A percentile compares a stretch with the other conserved stretches of the same genome.
Conservation (phyloP, 192 early-diverging fungal species). For the Backusella psychrophila region DNA sequence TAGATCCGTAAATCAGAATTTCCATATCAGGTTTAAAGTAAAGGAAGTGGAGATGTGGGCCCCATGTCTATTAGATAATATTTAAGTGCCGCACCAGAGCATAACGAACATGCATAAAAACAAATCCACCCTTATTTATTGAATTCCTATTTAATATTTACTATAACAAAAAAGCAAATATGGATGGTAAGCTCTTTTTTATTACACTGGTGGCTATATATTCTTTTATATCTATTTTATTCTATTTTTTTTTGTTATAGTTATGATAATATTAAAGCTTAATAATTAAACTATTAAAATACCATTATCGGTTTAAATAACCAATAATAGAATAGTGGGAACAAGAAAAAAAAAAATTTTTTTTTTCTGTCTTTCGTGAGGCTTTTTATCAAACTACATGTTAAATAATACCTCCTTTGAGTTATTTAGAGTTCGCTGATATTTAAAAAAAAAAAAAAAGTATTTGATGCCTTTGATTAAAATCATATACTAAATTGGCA, state of each 20-base stretch:
- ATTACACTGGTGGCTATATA: neutral
- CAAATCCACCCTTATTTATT: neutral
- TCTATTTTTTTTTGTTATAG: neutral
- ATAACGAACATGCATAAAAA: neutral
- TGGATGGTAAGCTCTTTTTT: neutral
- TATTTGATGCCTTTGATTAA: neutral
- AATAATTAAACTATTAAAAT: neutral
- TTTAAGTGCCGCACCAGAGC: neutral
- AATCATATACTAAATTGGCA: neutral
- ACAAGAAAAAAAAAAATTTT: neutral
- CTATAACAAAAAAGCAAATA: neutral
- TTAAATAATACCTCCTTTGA: neutral
- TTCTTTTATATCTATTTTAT: neutral
- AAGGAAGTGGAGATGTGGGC: neutral
- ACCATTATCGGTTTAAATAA: conserved; percentile 1
- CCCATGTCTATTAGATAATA: neutral
- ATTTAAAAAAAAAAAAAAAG: neutral
- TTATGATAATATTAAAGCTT: neutral
- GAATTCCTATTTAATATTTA: neutral
- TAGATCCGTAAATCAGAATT: neutral
- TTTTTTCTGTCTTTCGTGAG: neutral
- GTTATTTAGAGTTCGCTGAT: neutral
- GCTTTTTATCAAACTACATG: neutral
- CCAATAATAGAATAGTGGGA: neutral
- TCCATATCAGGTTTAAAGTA: neutral